Conservation (phyloP, 352 stramenopile genomes). For the Lagenidium sp. region DNA sequence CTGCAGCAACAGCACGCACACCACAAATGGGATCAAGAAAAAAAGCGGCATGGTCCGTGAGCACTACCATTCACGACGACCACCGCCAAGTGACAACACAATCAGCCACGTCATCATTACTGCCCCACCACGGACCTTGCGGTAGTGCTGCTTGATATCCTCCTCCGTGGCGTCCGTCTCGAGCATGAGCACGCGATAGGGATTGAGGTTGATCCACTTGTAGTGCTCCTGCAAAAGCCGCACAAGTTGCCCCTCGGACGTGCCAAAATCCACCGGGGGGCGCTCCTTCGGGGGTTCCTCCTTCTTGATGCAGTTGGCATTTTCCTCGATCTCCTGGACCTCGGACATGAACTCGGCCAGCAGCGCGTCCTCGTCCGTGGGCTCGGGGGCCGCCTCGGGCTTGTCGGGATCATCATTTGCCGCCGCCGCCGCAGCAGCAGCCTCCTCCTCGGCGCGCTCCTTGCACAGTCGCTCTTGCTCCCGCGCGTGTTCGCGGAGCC, state of each 20-base stretch:
- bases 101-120: no score
- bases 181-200: conserved; percentile 84
- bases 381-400: conserved; percentile 5
- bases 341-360: conserved; percentile 79
- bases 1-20: conserved; percentile 11
- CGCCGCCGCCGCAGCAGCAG: conserved; percentile 10
- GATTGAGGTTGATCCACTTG: conserved; percentile 88
- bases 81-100: no score
- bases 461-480: conserved; percentile 27
- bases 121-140: conserved; percentile 64
- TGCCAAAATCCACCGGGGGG: conserved; percentile 57
- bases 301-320: conserved; percentile 72
- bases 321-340: conserved; percentile 77
- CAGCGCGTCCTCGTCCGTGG: conserved; percentile 44
- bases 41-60: background rate
- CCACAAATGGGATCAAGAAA: background rate
- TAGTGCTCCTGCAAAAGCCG: conserved; percentile 63
- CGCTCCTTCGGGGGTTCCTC: conserved; percentile 35
- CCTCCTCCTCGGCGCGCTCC: conserved; percentile 24
- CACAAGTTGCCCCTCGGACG: conserved; percentile 46
- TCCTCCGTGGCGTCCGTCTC: conserved; percentile 79
- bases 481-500: conserved; percentile 42
- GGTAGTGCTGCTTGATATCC: conserved; percentile 88
- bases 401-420: conserved; percentile 13
- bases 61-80: no score